Conservation (phyloP, 1,139 yeast genomes). For the Meyerozyma guilliermondii region DNA sequence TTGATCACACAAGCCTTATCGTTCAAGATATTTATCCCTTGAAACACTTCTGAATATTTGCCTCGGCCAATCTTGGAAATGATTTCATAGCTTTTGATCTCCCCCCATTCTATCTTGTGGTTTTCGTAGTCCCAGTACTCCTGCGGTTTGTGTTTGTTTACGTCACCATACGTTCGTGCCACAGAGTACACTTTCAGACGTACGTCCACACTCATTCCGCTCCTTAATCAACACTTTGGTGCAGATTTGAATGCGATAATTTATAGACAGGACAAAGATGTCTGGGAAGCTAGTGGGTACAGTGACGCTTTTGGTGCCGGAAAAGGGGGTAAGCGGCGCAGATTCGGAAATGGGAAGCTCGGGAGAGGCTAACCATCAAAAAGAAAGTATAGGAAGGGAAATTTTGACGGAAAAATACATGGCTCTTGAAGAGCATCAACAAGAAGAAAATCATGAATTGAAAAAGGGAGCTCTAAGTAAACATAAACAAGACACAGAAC, state of each 20-base stretch:
- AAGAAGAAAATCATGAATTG: too few species aligned
- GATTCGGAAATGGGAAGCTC: not conserved
- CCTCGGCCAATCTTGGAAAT: constrained; percentile 93
- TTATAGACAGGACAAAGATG: not conserved
- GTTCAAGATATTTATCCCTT: constrained; percentile 48
- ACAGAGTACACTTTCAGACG: constrained; percentile 50
- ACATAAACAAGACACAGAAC: too few species aligned
- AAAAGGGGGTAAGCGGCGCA: not conserved
- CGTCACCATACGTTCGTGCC: constrained; percentile 87
- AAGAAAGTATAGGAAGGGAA: not conserved
- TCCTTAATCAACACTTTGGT: not conserved
- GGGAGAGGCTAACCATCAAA: not conserved
- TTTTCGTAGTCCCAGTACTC: constrained; percentile 95
- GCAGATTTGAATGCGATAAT: not conserved
- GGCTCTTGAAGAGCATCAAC: too few species aligned
- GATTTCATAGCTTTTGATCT: constrained; percentile 79
- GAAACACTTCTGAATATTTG: constrained; percentile 94
- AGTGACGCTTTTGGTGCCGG: constrained; percentile 1
- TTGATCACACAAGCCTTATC: constrained; percentile 61
- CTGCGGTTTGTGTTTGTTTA: constrained; percentile 68
- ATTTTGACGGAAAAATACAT: not conserved
- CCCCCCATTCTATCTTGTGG: constrained; percentile 66
- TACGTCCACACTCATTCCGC: constrained; percentile 20
- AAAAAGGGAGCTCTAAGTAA: too few species aligned
- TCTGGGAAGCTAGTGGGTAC: not conserved